A percentile compares a stretch with the other conserved stretches of the same genome.
phyloP scores from a whole-genome alignment of 2,329 filamentous ascomycete species.

The Fusarium graminum region DNA sequence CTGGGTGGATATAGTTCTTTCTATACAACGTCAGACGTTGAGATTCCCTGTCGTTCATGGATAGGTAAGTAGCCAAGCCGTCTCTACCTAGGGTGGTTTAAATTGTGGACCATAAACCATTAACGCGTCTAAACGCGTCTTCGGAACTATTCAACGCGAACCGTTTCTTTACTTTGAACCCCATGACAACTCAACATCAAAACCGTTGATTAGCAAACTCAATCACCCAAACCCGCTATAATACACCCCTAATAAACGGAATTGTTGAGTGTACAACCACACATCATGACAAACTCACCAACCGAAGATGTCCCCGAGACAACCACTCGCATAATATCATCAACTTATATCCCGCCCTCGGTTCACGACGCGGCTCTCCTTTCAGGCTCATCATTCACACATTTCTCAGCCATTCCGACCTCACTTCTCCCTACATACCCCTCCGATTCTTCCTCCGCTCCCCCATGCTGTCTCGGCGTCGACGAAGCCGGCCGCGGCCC shows the following conservation, averaged over 20 bases:
- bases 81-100: conserved; percentile 7
- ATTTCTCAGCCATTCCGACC: conserved; percentile 77
- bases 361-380: conserved; percentile 70
- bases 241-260: neutral
- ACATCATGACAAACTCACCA: conserved; percentile 58
- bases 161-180: conserved; percentile 5
- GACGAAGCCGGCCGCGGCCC: conserved; percentile 95
- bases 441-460: conserved; percentile 52
- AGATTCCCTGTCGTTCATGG: too few species aligned
- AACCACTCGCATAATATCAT: conserved; percentile 23
- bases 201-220: conserved; percentile 1
- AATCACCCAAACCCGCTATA: neutral
- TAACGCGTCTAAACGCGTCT: conserved; percentile 44
- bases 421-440: conserved; percentile 64
- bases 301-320: conserved; percentile 50
- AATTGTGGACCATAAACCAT: conserved; percentile 25
- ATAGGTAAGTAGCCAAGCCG: too few species aligned
- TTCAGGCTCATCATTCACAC: conserved; percentile 75
- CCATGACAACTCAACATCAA: conserved; percentile 4
- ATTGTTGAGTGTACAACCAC: neutral
- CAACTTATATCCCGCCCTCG: conserved; percentile 75
- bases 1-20: too few species aligned
- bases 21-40: too few species aligned
- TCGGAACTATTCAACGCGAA: conserved; percentile 2
- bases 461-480: conserved; percentile 81